phyloP scores from a whole-genome alignment of 306 rosid genomes.

The Begonia masoniana region DNA sequence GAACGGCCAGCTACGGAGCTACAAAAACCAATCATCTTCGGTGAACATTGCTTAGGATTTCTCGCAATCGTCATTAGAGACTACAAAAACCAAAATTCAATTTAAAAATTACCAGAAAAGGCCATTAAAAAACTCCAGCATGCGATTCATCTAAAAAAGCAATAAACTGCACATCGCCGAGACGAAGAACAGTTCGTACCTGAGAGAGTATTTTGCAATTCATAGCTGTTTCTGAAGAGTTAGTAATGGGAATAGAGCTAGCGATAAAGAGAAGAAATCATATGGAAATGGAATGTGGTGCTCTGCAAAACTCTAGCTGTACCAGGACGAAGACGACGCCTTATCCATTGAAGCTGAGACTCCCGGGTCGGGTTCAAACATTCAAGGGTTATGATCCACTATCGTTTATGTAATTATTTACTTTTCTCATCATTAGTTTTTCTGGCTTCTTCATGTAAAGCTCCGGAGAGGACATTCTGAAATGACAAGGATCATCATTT shows the following conservation, averaged over 20 bases:
- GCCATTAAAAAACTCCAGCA: not conserved
- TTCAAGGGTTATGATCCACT: too few relatives aligned
- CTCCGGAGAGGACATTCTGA: too few relatives aligned
- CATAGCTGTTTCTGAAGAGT: slow-evolving; percentile 20
- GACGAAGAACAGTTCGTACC: slow-evolving; percentile 27
- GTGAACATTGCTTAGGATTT: slow-evolving; percentile 27
- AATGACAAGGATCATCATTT: too few relatives aligned
- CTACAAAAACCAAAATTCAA: slow-evolving; percentile 17
- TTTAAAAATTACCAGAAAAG: not conserved
- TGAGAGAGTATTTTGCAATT: slow-evolving; percentile 60
- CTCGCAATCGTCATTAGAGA: slow-evolving; percentile 29
- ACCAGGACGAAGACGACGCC: slow-evolving; percentile 6
- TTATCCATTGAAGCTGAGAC: not conserved
- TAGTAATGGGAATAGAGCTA: not conserved
- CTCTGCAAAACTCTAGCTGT: not conserved
- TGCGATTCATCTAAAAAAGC: not conserved
- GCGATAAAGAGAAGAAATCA: slow-evolving; percentile 15
- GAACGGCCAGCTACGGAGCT: slow-evolving; percentile 19
- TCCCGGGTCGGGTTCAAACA: not conserved
- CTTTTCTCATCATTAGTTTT: too few relatives aligned
- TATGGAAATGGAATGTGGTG: not conserved
- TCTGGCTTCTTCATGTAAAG: too few relatives aligned
- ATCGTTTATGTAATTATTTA: too few relatives aligned
- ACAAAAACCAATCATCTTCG: slow-evolving; percentile 26
- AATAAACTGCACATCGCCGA: not conserved